These are phyloP conservation scores for Trematosphaeria pertusa DNA, from an alignment of 2,329 filamentous ascomycete species.

Conservation along the genomic window DNA sequence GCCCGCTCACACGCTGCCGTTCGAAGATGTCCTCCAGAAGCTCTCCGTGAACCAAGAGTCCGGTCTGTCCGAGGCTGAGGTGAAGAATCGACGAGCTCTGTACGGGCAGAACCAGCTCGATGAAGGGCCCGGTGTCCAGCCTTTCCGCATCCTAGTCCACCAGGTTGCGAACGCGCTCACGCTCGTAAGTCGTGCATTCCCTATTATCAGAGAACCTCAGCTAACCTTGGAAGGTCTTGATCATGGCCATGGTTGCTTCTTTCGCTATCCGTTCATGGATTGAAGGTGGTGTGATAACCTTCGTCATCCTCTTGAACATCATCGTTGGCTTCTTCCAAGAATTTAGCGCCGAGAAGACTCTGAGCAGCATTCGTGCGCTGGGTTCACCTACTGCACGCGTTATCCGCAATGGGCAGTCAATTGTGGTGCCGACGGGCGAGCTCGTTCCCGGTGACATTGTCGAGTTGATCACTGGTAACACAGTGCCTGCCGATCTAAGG, in stretches of 20 bases:
- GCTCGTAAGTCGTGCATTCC: slow-evolving; percentile 55
- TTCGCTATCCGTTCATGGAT: slow-evolving; percentile 56
- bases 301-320: slow-evolving; percentile 55
- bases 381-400: slow-evolving; percentile 53
- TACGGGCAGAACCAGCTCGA: slow-evolving; percentile 76
- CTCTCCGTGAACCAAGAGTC: slow-evolving; percentile 70
- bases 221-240: slow-evolving; percentile 41
- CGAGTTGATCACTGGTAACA: slow-evolving; percentile 67
- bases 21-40: slow-evolving; percentile 60
- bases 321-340: slow-evolving; percentile 56
- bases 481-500: slow-evolving; percentile 72
- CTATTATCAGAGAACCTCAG: neutral
- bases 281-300: slow-evolving; percentile 56
- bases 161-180: slow-evolving; percentile 83
- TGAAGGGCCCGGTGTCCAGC: slow-evolving; percentile 71
- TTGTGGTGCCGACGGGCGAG: slow-evolving; percentile 61
- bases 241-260: slow-evolving; percentile 55
- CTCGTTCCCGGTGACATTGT: slow-evolving; percentile 72
- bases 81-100: slow-evolving; percentile 48
- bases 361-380: slow-evolving; percentile 54
- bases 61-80: slow-evolving; percentile 68
- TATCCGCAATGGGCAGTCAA: slow-evolving; percentile 61
- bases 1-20: slow-evolving; percentile 69
- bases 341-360: slow-evolving; percentile 56
- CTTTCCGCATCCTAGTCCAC: slow-evolving; percentile 76